Evolutionary conservation across 2,329 filamentous ascomycete genomes (phyloP), one percentile per base, ranked within the genome.

Genomic region (Talaromyces sp.): DNA sequence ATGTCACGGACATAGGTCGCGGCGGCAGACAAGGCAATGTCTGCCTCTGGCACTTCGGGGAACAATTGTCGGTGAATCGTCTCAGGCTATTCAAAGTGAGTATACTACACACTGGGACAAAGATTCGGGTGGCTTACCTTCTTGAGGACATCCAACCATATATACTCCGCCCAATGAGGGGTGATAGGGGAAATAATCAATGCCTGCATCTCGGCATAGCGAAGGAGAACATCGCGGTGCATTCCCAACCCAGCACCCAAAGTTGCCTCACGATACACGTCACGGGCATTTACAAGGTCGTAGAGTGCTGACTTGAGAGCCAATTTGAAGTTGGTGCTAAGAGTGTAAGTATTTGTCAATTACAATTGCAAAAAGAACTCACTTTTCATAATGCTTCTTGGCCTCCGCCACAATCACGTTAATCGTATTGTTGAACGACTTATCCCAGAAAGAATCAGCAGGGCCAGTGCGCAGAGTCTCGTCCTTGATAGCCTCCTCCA

Each of bases 111-210:
- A 24, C 10, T 14, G 16, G 22, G 14, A n/a, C 27, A 62, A n/a
- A 33, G 13, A 6, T 10, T 9, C n/a, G 14, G 14, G 14, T n/a
- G 13, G 2, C 24, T 6, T 66, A 79, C 79, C 74, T 89, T 93
- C 75, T 90, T 87, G 67, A 99, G 87, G 1, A 98, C 87, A 79
- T 98, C 94, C 63, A 90, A 87, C 92, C 93, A 98, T 75, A 99
- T 88, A 79, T 96, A 90, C 75, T 99, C 95, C 56, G 92, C 84
- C 90, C 93, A 98, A 79, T 99, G 95, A 65, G 95, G 94, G 2
- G 94, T 89, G 68, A 98, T 88, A 60, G 93, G 90, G 3, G 90
- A 85, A 70, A 98, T 82, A 73, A 97, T 84, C 60, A 96, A 84
- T 54, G 91, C 88, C 78, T 97, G 94, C 22, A 96, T 84, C 79